Percentiles rank a stretch among this genome's conserved stretches.
These are phyloP conservation scores for Trypanosoma congolense DNA, from an alignment of 208 protist species.

Conservation along the genomic window DNA sequence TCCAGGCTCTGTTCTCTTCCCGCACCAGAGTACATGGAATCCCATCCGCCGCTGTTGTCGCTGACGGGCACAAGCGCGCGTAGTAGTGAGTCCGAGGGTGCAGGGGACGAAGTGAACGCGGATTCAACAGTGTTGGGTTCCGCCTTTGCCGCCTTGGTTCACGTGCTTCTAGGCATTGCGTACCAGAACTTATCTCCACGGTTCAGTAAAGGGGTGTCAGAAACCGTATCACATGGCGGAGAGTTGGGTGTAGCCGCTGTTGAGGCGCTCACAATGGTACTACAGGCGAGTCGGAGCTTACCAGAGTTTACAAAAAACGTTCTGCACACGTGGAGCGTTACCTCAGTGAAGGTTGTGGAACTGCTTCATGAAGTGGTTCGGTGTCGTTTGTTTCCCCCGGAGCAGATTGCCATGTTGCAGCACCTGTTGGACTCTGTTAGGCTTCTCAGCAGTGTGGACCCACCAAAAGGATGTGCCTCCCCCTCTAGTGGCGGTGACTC, in stretches of 20 bases:
- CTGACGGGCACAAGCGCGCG: neutral
- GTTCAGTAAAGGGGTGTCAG: neutral
- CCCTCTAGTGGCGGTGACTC: neutral
- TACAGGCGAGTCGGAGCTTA: conserved; percentile 25
- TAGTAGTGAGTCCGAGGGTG: neutral
- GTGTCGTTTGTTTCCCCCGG: conserved; percentile 14
- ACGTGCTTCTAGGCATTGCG: conserved; percentile 7
- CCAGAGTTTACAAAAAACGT: conserved; percentile 7
- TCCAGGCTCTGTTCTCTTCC: neutral
- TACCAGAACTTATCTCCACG: conserved; percentile 2
- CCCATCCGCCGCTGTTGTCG: neutral
- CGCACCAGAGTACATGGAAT: conserved; percentile 1
- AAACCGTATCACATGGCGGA: neutral
- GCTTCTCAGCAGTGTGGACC: conserved; percentile 25
- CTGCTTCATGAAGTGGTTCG: conserved; percentile 30
- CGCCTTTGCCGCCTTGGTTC: conserved; percentile 2
- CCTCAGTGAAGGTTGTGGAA: conserved; percentile 19
- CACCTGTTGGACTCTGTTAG: conserved; percentile 27
- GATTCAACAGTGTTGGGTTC: neutral
- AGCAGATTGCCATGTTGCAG: conserved; percentile 35
- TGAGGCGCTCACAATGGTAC: conserved; percentile 29
- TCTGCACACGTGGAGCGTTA: conserved; percentile 27
- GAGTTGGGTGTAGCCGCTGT: conserved; percentile 26
- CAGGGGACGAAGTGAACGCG: neutral
- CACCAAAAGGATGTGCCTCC: neutral